Base-by-base conservation (phyloP, 208 protist species). In the Acanthamoeba castellanii region DNA sequence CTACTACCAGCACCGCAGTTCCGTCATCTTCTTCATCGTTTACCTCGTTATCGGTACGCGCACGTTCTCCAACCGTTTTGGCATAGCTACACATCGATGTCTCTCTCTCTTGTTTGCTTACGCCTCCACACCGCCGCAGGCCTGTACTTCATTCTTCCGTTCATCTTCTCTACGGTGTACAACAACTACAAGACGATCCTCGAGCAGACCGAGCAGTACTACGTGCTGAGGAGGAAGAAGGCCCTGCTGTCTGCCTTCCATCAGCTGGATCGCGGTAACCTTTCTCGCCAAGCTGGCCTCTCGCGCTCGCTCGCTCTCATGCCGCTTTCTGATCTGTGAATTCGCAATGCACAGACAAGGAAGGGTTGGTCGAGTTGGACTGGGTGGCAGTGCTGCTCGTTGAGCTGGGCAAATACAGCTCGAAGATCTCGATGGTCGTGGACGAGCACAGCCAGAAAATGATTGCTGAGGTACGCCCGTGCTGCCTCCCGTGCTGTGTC, bases 131-230 rank as follows among this genome's bases (percentile, higher is more conserved):
- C 37, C 37, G 22, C 13, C n/a, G 20, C 47, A 85, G 76, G 76
- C 3, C 42, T 85, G 45, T 85, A 85, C 76, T 85, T 85, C 76
- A 85, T 85, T 30, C n/a, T 85, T 34, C 76, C 76, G 45, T 85
- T 85, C 42, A 85, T 85, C 76, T 85, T 85, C 45, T 85, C 76
- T 85, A 85, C 76, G 76, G 76, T 85, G 76, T 85, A 85, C 42
- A 85, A 85, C 76, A 85, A 85, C 76, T 85, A 85, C 76, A 85
- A 85, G 42, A 59, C 76, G 13, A 85, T 85, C 76, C 76, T 85
- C 47, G 76, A 85, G 42, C 76, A 85, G 42, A 85, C 76, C 16
- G 76, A 85, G 27, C 76, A 85, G 47, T 85, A 85, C 76, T 85
- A 85, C 47, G 45, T 59, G 30, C 16, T 57, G 76, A 25, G 76